Conservation (phyloP, 2,329 filamentous ascomycete species). For the Alternaria gaisen region DNA sequence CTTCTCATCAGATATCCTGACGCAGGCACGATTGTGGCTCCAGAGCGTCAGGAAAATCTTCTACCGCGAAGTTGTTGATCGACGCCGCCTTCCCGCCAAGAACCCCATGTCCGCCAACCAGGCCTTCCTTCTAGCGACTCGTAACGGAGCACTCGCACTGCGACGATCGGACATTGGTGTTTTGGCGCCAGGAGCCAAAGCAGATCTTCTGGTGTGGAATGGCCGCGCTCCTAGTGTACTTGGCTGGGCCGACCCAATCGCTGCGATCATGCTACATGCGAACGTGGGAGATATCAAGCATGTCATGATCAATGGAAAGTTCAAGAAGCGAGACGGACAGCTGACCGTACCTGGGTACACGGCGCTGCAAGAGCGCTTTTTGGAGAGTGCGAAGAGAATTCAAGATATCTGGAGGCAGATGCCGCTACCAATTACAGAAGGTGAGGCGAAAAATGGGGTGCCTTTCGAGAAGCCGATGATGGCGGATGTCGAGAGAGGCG, state of each 20-base stretch:
- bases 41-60: slow-evolving; percentile 56
- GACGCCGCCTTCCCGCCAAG: slow-evolving; percentile 55
- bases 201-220: slow-evolving; percentile 64
- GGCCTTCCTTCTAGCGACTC: slow-evolving; percentile 65
- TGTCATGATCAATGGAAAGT: slow-evolving; percentile 62
- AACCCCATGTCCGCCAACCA: slow-evolving; percentile 65
- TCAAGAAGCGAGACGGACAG: slow-evolving; percentile 57
- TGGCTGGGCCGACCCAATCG: slow-evolving; percentile 65
- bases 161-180: slow-evolving; percentile 62
- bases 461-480: neutral
- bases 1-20: slow-evolving; percentile 57
- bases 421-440: slow-evolving; percentile 6
- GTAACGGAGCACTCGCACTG: slow-evolving; percentile 62
- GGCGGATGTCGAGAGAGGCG: slow-evolving; percentile 12
- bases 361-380: slow-evolving; percentile 27
- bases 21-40: slow-evolving; percentile 64
- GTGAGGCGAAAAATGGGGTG: neutral
- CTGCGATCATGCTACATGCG: slow-evolving; percentile 65
- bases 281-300: slow-evolving; percentile 62
- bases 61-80: slow-evolving; percentile 52
- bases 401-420: slow-evolving; percentile 27
- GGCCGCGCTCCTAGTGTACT: slow-evolving; percentile 60
- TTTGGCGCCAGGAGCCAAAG: slow-evolving; percentile 61
- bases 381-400: slow-evolving; percentile 31
- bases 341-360: slow-evolving; percentile 38